phyloP scores from a whole-genome alignment of 306 rosid genomes.

The Rosa lucieae region DNA sequence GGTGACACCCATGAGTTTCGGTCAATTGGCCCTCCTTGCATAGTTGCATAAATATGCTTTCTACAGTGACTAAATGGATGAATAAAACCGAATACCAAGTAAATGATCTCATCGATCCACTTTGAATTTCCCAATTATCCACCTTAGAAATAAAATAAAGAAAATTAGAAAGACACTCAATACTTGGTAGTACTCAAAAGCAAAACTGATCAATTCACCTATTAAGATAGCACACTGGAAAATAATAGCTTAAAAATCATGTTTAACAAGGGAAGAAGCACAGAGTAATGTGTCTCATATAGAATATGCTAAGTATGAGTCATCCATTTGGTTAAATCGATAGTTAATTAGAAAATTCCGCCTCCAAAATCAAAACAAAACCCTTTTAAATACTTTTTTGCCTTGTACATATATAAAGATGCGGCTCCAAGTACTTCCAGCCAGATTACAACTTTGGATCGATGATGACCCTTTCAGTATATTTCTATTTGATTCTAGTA shows the following conservation, averaged over 20 bases:
- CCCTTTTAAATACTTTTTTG: not conserved
- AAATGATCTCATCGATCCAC: not conserved
- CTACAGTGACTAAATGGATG: not conserved
- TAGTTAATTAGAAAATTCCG: not conserved
- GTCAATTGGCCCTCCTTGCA: constrained; percentile 12
- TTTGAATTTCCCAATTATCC: too few relatives aligned
- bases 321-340: not conserved
- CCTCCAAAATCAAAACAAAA: not conserved
- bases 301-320: not conserved
- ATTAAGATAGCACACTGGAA: too few relatives aligned
- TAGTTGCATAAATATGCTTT: not conserved
- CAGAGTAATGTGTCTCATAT: too few relatives aligned
- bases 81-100: not conserved
- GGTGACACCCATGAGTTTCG: constrained; percentile 41
- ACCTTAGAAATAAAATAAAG: too few relatives aligned
- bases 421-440: not conserved
- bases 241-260: not conserved
- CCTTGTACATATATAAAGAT: not conserved
- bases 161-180: too few relatives aligned
- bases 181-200: too few relatives aligned
- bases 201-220: too few relatives aligned
- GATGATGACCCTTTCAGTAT: not conserved
- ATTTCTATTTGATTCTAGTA: not conserved
- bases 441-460: not conserved
- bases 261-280: not conserved